phyloP scores from a whole-genome alignment of 1,284 basidiomycete species.

The Phlebopus sp. region DNA sequence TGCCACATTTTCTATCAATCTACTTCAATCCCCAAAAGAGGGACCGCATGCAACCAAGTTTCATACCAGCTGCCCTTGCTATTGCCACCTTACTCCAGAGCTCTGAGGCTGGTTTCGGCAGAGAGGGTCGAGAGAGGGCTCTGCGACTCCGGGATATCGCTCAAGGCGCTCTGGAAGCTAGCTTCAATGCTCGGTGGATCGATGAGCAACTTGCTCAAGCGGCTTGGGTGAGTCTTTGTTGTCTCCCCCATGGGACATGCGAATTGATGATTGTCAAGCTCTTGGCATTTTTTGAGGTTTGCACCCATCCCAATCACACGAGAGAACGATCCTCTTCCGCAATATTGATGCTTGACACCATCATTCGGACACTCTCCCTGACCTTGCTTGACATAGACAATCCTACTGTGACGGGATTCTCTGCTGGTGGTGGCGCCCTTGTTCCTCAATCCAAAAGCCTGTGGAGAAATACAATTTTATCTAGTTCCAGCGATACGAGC shows the following conservation, averaged over 20 bases:
- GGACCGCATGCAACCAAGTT: conserved; percentile 60
- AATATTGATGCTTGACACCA: conserved; percentile 59
- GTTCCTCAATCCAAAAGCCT: conserved; percentile 21
- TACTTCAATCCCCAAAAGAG: conserved; percentile 55
- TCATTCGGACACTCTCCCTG: conserved; percentile 60
- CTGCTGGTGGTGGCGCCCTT: conserved; percentile 39
- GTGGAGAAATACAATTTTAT: conserved; percentile 1
- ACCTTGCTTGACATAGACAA: conserved; percentile 45
- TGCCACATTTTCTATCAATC: conserved; percentile 61
- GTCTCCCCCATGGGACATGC: conserved; percentile 5
- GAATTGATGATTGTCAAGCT: conserved; percentile 40
- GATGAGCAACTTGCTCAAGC: conserved; percentile 70
- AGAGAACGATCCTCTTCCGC: conserved; percentile 53
- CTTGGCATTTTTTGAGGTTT: conserved; percentile 68
- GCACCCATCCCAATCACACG: conserved; percentile 60
- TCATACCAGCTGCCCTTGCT: conserved; percentile 63
- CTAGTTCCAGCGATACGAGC: not conserved
- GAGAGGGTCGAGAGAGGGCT: conserved; percentile 50
- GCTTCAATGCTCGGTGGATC: conserved; percentile 64
- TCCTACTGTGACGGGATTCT: conserved; percentile 44
- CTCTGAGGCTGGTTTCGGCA: conserved; percentile 52
- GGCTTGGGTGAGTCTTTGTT: conserved; percentile 56
- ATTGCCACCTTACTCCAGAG: conserved; percentile 69
- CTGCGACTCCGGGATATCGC: conserved; percentile 61
- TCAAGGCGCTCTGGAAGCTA: conserved; percentile 68